Conservation (phyloP, 164 flowering plant species). For the Houttuynia cordata region DNA sequence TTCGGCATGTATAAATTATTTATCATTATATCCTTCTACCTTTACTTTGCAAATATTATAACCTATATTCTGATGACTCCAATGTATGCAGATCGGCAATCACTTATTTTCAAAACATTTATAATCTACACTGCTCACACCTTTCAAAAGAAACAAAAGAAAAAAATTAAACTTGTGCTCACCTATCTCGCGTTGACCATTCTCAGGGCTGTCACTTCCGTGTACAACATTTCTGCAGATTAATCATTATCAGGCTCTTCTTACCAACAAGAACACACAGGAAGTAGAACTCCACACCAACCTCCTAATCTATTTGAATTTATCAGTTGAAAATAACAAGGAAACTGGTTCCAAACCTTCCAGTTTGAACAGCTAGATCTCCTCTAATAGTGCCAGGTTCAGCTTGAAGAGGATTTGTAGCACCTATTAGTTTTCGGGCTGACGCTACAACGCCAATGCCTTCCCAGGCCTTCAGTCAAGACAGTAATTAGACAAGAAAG, state of each 20-base stretch:
- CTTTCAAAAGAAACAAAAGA: neutral
- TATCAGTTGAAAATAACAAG: neutral
- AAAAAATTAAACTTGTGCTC: conserved; percentile 2
- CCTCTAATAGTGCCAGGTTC: conserved; percentile 98
- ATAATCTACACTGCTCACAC: neutral
- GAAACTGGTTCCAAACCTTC: conserved; percentile 47
- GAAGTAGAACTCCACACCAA: no score
- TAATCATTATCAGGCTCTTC: neutral
- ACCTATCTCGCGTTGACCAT: conserved; percentile 94
- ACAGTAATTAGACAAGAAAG: conserved; percentile 6
- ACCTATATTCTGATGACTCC: neutral
- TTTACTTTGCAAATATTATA: neutral
- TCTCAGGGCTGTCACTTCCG: conserved; percentile 98
- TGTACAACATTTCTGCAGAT: conserved; percentile 84
- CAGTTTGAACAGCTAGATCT: conserved; percentile 93
- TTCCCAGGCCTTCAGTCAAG: conserved; percentile 72
- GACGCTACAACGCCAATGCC: conserved; percentile 96
- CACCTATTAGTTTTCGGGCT: conserved; percentile 87
- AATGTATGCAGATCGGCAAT: no score
- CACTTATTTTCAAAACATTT: no score
- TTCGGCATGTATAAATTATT: neutral
- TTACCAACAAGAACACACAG: no score
- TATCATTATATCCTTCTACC: neutral
- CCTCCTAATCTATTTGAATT: no score
- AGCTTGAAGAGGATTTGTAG: conserved; percentile 91